Base-by-base conservation (phyloP, 228 moss, liverwort and hornwort species). In the Sphagnum fallax region DNA sequence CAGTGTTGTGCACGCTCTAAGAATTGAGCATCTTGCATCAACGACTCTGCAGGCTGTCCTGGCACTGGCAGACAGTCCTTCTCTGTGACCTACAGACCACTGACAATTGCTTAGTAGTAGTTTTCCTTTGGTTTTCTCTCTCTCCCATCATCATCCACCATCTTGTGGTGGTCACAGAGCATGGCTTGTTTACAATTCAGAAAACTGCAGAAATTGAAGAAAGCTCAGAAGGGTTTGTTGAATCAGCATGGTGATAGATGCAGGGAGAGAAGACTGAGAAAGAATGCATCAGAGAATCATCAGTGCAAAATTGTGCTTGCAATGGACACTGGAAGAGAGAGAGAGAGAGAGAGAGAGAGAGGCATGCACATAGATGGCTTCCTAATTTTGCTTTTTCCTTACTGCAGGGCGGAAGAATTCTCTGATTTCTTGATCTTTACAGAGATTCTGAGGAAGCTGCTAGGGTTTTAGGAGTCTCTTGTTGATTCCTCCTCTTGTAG, bases 1-100 rank as follows among this genome's bases (percentile, higher is more conserved):
- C 80, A 88, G 65, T 84, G 88, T 69, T 88, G 88, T 6, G 88
- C 88, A 50, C 74, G 69, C 47, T 78, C 67, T 52, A 88, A 72
- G 66, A 88, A 88, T 0, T 50, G 61, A 2, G 77, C 53, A 16
- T 88, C 76, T 53, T 73, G 52, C 2, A 72, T 16, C 9, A 82
- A 53, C 12, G 78, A 82, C 51, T 71, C 72, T 15, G 73, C 80
- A 63, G 75, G 79, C 68, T 82, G 47, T 10, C 88, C 88, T 4
- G 88, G 80, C 49, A 76, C 52, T 4, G 60, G 11, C 52, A 84
- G 88, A 16, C 75, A 77, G 47, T 75, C 64, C 74, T 84, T 84
- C 77, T 84, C 84, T 55, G 79, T 75, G 51, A 84, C 69, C 88
- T 87, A 67, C 8, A 51, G 16, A 53, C 65, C 50, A 5, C 7